Conservation (phyloP, 345 rosid genomes). For the Gossypium bickii region DNA sequence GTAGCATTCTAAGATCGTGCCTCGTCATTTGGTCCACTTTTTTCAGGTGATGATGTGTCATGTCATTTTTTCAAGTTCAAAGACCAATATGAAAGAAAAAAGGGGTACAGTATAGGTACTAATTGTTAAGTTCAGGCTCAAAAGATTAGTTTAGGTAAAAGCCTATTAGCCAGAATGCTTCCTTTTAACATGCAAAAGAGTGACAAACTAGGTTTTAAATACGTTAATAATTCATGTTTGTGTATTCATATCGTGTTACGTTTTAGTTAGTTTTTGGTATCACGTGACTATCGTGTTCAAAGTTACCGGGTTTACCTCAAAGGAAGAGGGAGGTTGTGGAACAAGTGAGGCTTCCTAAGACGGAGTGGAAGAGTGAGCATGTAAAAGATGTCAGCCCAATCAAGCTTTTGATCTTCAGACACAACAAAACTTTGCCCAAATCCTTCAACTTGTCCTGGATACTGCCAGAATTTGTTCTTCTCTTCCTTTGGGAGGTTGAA, state of each 20-base stretch:
- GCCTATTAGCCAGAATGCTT: no score
- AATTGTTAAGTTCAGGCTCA: no score
- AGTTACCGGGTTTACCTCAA: slow-evolving; percentile 23
- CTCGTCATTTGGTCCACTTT: no score
- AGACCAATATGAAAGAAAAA: no score
- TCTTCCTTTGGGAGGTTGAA: slow-evolving; percentile 39
- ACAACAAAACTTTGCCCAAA: slow-evolving; percentile 38
- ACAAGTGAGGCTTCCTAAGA: slow-evolving; percentile 30
- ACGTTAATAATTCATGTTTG: not conserved
- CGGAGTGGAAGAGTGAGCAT: slow-evolving; percentile 26
- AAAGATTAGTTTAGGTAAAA: no score
- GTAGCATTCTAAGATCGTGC: no score
- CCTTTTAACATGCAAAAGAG: no score
- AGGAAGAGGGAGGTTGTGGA: slow-evolving; percentile 32
- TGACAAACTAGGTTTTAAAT: no score
- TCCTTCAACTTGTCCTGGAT: slow-evolving; percentile 36
- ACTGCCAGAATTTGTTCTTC: slow-evolving; percentile 36
- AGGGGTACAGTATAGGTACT: no score
- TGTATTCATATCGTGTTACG: not conserved
- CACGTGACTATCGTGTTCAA: not conserved
- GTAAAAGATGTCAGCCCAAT: slow-evolving; percentile 37
- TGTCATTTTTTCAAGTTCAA: no score
- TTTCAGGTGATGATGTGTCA: no score
- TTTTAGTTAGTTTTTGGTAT: not conserved
- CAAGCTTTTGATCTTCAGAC: slow-evolving; percentile 44